phyloP scores from a whole-genome alignment of 2,329 filamentous ascomycete genomes.

The Neopestalotiopsis sp. region DNA sequence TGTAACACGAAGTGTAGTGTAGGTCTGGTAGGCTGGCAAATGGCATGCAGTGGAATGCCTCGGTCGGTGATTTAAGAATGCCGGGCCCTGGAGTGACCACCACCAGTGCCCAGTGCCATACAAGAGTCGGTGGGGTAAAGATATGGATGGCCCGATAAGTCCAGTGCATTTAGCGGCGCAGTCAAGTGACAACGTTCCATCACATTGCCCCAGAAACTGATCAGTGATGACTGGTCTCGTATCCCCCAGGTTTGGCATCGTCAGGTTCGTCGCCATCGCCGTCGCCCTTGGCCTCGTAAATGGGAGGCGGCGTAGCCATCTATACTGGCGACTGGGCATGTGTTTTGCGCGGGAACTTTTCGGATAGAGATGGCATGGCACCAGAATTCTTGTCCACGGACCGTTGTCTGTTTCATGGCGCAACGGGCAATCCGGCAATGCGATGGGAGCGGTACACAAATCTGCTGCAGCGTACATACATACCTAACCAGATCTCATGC shows the following conservation, averaged over 20 bases:
- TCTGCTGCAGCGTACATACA: slow-evolving; percentile 1
- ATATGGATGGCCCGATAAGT: slow-evolving; percentile 6
- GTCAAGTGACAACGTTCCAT: slow-evolving; percentile 19
- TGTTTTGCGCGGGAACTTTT: background rate
- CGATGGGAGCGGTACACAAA: slow-evolving; percentile 1
- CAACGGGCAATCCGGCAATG: background rate
- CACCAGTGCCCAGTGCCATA: background rate
- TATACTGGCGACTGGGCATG: background rate
- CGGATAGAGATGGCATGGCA: background rate
- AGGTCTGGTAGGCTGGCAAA: background rate
- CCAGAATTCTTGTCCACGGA: background rate
- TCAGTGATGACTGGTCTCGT: background rate
- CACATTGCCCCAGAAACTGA: slow-evolving; percentile 14
- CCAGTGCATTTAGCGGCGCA: slow-evolving; percentile 9
- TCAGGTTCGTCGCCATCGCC: background rate
- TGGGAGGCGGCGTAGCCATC: background rate
- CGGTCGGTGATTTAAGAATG: background rate
- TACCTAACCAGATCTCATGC: slow-evolving; percentile 3
- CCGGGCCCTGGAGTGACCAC: background rate
- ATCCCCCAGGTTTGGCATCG: slow-evolving; percentile 12
- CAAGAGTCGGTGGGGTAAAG: background rate
- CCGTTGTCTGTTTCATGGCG: background rate
- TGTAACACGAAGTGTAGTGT: background rate
- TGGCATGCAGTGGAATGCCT: background rate
- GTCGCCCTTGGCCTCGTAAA: background rate